These are phyloP conservation scores for Penicillium crustosum DNA, from an alignment of 2,329 filamentous ascomycete species.

Conservation along the genomic window DNA sequence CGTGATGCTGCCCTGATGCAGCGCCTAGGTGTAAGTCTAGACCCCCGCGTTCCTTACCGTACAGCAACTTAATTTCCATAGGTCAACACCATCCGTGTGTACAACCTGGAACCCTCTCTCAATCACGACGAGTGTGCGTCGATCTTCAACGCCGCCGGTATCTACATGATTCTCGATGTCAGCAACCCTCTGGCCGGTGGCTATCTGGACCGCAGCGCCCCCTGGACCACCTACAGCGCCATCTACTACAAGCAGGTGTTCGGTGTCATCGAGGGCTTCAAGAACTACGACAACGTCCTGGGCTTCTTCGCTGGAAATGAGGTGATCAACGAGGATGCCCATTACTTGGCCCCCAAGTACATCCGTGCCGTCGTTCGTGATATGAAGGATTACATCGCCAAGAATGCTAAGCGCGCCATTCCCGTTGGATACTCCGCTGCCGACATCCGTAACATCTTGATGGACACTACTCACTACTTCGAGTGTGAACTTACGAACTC, in stretches of 20 bases:
- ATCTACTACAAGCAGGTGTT: slow-evolving; percentile 61
- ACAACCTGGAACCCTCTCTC: slow-evolving; percentile 60
- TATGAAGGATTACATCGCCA: slow-evolving; percentile 66
- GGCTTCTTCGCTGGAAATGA: slow-evolving; percentile 69
- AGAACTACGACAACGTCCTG: slow-evolving; percentile 63
- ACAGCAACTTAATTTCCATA: slow-evolving; percentile 21
- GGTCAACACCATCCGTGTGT: slow-evolving; percentile 65
- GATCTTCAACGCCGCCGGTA: slow-evolving; percentile 66
- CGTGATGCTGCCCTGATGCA: slow-evolving; percentile 66
- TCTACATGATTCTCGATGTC: slow-evolving; percentile 66
- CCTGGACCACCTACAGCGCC: slow-evolving; percentile 55
- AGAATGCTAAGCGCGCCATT: slow-evolving; percentile 57
- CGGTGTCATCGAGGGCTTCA: slow-evolving; percentile 65
- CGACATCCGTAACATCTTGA: slow-evolving; percentile 60
- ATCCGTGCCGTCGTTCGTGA: slow-evolving; percentile 65
- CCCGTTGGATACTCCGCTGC: slow-evolving; percentile 69
- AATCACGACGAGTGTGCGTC: slow-evolving; percentile 63
- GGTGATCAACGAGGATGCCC: slow-evolving; percentile 63
- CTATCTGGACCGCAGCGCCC: slow-evolving; percentile 57
- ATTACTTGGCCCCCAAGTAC: slow-evolving; percentile 56
- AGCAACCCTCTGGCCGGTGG: slow-evolving; percentile 60
- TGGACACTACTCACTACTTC: slow-evolving; percentile 62
- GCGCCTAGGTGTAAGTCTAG: slow-evolving; percentile 53
- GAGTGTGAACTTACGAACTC: slow-evolving; percentile 54
- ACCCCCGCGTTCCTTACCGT: not conserved